Evolutionary conservation across 2,329 filamentous ascomycete species (phyloP), one percentile per base, ranked within the genome.

Genomic region (Ceratocystis lukuohia): DNA sequence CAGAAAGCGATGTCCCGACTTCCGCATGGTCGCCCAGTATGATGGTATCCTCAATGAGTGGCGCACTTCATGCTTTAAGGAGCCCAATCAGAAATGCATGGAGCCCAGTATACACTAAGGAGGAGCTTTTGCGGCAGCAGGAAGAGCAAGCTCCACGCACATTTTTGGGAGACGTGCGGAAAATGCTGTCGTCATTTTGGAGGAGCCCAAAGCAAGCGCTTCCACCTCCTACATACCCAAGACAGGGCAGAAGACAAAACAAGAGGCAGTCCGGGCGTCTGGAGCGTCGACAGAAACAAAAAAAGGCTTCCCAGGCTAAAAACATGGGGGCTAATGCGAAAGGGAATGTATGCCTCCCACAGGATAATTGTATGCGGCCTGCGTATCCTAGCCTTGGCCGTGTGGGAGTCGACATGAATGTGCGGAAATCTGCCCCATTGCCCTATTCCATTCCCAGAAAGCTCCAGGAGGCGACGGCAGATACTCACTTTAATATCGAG

Each of bases 101-200:
- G 64, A 65, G 64, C 30, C 64, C 57, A 22, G 44, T 25, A 50
- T 66, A 66, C 33, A 64, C 37, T 20, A 8, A 7, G 12, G 64
- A 63, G 8, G 64, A 68, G 50, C 50, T 68, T 7, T 20, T 44
- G 5, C 64, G 61, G 17, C 66, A 68, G 48, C 37, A 44, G 22
- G n/a, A 63, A 33, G 64, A 68, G 44, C 66, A 66, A 61, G 33
- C 46, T 5, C 62, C 66, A 10, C 37, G 33, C 25, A 65, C 53
- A 12, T 61, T 59, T 30, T 12, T 33, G 5, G 53, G 56, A 15
- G n/a, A 33, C 44, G 44, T 61, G 28, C 8, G 3, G 7, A 41
- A 22, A 3, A 17, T 25, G 20, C 28, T 46, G 25, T 28, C 22
- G 12, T 28, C 20, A 6, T 37, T 65, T 15, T 65, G 64, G 64